Evolutionary conservation across 148 eudicot species (phyloP).

Genomic region (Chenopodium quinoa): DNA sequence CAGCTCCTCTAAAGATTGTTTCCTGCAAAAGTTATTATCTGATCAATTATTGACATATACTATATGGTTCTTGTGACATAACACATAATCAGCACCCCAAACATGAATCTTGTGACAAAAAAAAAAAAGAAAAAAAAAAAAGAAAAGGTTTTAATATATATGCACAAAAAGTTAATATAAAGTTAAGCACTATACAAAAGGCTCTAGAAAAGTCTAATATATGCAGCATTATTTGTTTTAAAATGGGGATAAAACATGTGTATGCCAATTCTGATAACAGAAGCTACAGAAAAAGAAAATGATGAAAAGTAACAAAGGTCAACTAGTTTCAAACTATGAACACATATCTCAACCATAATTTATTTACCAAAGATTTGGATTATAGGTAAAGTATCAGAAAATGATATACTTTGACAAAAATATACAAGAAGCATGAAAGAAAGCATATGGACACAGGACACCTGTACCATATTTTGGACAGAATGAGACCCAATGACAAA

Average conservation of each 20-base stretch:
- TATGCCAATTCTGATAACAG: neutral
- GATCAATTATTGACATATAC: neutral
- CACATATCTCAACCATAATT: neutral
- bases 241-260: neutral
- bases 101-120: no score
- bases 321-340: slow-evolving; percentile 20
- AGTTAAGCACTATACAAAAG: neutral
- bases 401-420: slow-evolving; percentile 7
- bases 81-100: no score
- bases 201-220: neutral
- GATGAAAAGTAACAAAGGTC: slow-evolving; percentile 5
- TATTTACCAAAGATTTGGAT: no score
- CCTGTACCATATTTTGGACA: slow-evolving; percentile 23
- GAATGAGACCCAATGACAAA: slow-evolving; percentile 3
- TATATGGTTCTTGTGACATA: no score
- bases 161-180: neutral
- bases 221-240: no score
- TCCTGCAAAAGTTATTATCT: slow-evolving; percentile 41
- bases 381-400: neutral
- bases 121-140: no score
- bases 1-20: slow-evolving; percentile 80
- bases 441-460: slow-evolving; percentile 13
- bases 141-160: neutral
- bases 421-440: neutral
- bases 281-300: neutral